Base-by-base conservation (phyloP, 306 rosid genomes). In the Castanea crenata region DNA sequence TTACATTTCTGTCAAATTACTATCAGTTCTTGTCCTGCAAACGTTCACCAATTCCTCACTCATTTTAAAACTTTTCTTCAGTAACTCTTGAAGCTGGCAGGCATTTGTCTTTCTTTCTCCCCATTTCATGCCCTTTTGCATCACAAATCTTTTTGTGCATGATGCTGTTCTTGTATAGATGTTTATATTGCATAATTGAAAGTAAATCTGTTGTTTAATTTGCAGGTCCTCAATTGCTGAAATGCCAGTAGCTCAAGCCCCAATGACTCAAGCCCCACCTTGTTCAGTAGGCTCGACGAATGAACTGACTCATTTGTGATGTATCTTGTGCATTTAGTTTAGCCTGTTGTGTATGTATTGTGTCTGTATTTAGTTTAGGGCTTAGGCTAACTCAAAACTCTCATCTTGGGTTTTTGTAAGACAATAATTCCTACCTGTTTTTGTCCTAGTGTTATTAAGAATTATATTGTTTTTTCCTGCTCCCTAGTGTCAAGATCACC, bases 191-290 rank as follows among this genome's bases (percentile, higher is more conserved):
- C 55, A 16, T 78, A 63, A 70, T 44, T 77, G 63, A 61, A 59
- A 14, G 56, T 54, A 44, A 1, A 18, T 31, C 5, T 51, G 20
- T 77, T 74, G 73, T 75, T 8, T 41, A 41, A 41, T 41, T 41
- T 85, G 74, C 80, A 90, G 90, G 85, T 25, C 27, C 10, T 71
- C 77, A 4, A 51, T 35, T 62, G 62, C 83, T 21, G 29, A 70
- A 76, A 71, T 25, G 23, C 68, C 46, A 41, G 46, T 8, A 41
- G 46, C 46, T 41, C 46, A 41, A 41, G 3, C 46, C 46, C 46
- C 46, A 38, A 7, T 38, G 46, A 38, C 46, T 38, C 46, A 8
- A 38, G 46, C 46, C 12, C 46, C 86, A 51, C 31, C 82, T 3
- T 74, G 78, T 69, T 77, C 86, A 1, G 83, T 67, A 69, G 46